These are phyloP conservation scores for Thielaviopsis populi DNA, from an alignment of 2,329 filamentous ascomycete genomes.

Conservation along the genomic window DNA sequence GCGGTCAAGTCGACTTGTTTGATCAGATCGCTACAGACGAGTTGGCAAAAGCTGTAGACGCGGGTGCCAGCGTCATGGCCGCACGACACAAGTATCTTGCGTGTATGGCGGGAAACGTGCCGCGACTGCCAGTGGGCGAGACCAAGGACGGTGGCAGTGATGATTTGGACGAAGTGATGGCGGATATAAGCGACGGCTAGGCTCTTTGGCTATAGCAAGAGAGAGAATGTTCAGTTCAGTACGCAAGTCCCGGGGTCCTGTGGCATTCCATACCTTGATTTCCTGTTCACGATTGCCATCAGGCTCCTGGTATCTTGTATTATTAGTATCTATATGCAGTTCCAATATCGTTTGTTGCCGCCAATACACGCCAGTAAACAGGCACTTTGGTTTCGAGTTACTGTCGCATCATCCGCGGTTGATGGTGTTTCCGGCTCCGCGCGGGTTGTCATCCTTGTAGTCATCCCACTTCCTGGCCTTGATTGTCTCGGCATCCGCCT, in stretches of 20 bases:
- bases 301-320: background rate
- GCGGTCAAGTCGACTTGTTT: background rate
- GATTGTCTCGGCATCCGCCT: constrained; percentile 75
- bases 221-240: background rate
- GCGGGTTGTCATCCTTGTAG: constrained; percentile 77
- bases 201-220: background rate
- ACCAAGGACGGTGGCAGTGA: background rate
- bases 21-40: constrained; percentile 4
- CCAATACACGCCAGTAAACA: background rate
- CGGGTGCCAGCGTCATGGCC: background rate
- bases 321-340: constrained; percentile 1
- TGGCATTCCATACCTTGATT: background rate
- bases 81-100: background rate
- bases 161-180: background rate
- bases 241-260: background rate
- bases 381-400: background rate
- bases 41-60: background rate
- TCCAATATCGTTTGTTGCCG: background rate
- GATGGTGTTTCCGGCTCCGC: constrained; percentile 66
- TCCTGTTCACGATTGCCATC: background rate
- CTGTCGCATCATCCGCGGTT: constrained; percentile 45
- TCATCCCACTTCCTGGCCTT: constrained; percentile 95
- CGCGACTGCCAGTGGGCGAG: background rate
- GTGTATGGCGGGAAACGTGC: background rate
- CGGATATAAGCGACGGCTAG: background rate